Conservation (phyloP, 2,329 filamentous ascomycete genomes). For the Epichloe amarillans region DNA sequence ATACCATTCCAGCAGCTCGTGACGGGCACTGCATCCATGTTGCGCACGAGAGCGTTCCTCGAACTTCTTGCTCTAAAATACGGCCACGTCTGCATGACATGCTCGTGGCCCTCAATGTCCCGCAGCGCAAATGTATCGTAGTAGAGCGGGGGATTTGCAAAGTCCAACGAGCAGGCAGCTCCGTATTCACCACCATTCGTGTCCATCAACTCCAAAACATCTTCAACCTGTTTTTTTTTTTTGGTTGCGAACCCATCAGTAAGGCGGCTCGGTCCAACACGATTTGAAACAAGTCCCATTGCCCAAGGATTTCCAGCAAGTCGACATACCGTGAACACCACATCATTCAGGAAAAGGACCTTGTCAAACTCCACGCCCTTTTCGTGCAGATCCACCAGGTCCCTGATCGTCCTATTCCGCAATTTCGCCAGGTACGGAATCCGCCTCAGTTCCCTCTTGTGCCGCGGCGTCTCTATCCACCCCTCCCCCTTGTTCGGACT, state of each 20-base stretch:
- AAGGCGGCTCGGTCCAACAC: neutral
- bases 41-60: slow-evolving; percentile 36
- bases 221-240: slow-evolving; percentile 28
- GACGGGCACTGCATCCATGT: slow-evolving; percentile 31
- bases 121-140: slow-evolving; percentile 53
- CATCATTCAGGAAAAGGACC: slow-evolving; percentile 50
- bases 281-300: no score
- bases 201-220: slow-evolving; percentile 40
- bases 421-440: slow-evolving; percentile 56
- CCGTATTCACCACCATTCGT: slow-evolving; percentile 47
- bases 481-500: slow-evolving; percentile 32
- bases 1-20: slow-evolving; percentile 34
- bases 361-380: slow-evolving; percentile 42
- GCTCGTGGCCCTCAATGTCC: slow-evolving; percentile 36
- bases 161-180: slow-evolving; percentile 49
- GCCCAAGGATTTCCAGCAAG: neutral
- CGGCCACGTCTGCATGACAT: slow-evolving; percentile 43
- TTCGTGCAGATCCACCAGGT: slow-evolving; percentile 36
- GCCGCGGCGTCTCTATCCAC: slow-evolving; percentile 48
- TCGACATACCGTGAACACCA: slow-evolving; percentile 39
- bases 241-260: neutral
- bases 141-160: slow-evolving; percentile 36
- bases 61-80: slow-evolving; percentile 41
- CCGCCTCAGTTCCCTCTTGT: slow-evolving; percentile 42
- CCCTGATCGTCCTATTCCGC: slow-evolving; percentile 50